Evolutionary conservation across 257 asterid species (phyloP).

Genomic region (Mitragyna speciosa): DNA sequence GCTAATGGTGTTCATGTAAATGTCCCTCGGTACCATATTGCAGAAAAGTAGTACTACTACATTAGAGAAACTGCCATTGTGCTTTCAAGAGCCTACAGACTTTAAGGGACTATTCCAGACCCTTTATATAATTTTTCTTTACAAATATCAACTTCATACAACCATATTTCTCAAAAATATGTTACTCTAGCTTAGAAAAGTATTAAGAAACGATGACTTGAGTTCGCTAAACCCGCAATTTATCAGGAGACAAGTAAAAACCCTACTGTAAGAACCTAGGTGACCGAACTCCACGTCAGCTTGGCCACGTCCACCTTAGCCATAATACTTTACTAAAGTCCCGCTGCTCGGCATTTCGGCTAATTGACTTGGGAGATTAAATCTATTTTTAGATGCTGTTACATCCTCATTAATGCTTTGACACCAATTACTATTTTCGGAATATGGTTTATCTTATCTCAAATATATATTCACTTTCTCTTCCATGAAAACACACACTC

Average conservation of each 20-base stretch:
- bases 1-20: background rate
- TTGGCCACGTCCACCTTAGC: no score
- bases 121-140: background rate
- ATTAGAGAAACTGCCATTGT: background rate
- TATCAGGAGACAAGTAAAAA: background rate
- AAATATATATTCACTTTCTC: no score
- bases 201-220: background rate
- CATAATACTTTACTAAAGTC: no score
- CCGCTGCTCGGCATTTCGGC: no score
- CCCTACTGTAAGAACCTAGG: no score
- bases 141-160: background rate
- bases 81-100: background rate
- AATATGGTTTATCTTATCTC: no score
- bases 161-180: background rate
- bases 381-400: no score
- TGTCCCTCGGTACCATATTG: background rate
- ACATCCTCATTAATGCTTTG: no score
- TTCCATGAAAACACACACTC: no score
- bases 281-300: no score
- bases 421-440: no score
- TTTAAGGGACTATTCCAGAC: background rate
- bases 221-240: background rate
- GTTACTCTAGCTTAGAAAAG: background rate
- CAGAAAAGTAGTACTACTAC: background rate
- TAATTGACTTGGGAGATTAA: no score